Evolutionary conservation across 768 basidiomycete genomes (phyloP).

Genomic region (Suillus bovinus): DNA sequence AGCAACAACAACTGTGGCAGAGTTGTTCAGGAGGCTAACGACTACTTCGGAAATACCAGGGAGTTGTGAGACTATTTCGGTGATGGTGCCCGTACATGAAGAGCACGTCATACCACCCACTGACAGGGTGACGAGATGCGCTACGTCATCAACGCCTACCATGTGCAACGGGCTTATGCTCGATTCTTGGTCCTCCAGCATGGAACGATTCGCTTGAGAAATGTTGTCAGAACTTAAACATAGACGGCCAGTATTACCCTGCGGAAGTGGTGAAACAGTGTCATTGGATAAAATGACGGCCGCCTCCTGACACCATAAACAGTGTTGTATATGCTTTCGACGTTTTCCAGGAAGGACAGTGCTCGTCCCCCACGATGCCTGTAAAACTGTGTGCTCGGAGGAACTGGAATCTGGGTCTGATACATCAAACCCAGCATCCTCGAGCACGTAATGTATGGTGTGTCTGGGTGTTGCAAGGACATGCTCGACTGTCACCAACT

Average conservation of each 20-base stretch:
- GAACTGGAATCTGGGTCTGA: slow-evolving; percentile 12
- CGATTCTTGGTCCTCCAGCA: neutral
- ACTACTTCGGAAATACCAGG: slow-evolving; percentile 51
- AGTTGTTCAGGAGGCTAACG: slow-evolving; percentile 64
- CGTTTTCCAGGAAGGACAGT: slow-evolving; percentile 17
- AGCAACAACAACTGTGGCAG: slow-evolving; percentile 49
- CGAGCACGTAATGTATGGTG: slow-evolving; percentile 38
- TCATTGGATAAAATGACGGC: slow-evolving; percentile 12
- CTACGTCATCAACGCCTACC: slow-evolving; percentile 11
- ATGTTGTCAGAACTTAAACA: neutral
- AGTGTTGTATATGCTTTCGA: slow-evolving; percentile 41
- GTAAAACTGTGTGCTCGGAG: neutral
- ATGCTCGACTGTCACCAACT: slow-evolving; percentile 46
- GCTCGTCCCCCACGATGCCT: slow-evolving; percentile 8
- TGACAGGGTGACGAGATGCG: slow-evolving; percentile 47
- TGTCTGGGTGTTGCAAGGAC: slow-evolving; percentile 24
- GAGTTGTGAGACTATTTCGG: slow-evolving; percentile 47
- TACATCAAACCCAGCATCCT: slow-evolving; percentile 49
- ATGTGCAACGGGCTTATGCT: neutral
- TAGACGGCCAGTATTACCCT: slow-evolving; percentile 11
- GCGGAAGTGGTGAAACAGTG: neutral
- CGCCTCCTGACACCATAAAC: slow-evolving; percentile 39
- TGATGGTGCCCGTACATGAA: slow-evolving; percentile 61
- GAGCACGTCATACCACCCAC: slow-evolving; percentile 81
- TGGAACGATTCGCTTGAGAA: neutral